These are phyloP conservation scores for Talaromyces borbonicus DNA, from an alignment of 495 filamentous ascomycete species.

Conservation along the genomic window DNA sequence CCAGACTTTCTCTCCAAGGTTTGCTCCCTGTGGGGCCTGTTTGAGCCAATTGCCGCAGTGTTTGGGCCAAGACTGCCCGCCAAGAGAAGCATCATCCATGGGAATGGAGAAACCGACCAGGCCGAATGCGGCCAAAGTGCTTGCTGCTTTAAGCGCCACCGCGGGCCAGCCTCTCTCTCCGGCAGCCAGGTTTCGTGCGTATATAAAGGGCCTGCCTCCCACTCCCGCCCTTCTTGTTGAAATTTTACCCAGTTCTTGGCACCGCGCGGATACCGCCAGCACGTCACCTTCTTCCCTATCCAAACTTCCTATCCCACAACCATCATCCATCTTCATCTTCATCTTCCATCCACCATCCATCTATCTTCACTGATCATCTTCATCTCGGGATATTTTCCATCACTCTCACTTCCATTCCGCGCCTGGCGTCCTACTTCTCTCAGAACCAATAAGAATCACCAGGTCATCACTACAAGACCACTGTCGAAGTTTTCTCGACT, in stretches of 20 bases:
- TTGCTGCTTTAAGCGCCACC: constrained; percentile 38
- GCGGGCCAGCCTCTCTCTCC: constrained; percentile 33
- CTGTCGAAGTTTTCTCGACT: too few relatives aligned
- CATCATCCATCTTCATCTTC: not conserved
- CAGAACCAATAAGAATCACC: too few relatives aligned
- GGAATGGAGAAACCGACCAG: constrained; percentile 12
- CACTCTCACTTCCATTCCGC: not conserved
- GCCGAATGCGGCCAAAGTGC: not conserved
- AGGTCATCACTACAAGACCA: too few relatives aligned
- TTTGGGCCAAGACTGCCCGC: not conserved
- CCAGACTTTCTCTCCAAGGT: constrained; percentile 15
- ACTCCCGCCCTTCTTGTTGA: constrained; percentile 21
- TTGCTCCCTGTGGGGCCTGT: too few relatives aligned
- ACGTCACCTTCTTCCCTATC: constrained; percentile 17
- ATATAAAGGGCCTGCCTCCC: constrained; percentile 42
- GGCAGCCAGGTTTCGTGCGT: constrained; percentile 17
- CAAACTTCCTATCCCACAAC: constrained; percentile 15
- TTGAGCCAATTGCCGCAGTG: not conserved
- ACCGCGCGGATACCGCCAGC: constrained; percentile 29
- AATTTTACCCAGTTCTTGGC: constrained; percentile 40
- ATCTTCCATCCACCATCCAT: not conserved
- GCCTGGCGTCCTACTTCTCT: not conserved
- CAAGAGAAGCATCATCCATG: constrained; percentile 18
- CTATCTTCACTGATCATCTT: not conserved
- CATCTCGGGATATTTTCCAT: too few relatives aligned